Base-by-base conservation (phyloP, 2,329 filamentous ascomycete genomes). In the Zymoseptoria tritici region DNA sequence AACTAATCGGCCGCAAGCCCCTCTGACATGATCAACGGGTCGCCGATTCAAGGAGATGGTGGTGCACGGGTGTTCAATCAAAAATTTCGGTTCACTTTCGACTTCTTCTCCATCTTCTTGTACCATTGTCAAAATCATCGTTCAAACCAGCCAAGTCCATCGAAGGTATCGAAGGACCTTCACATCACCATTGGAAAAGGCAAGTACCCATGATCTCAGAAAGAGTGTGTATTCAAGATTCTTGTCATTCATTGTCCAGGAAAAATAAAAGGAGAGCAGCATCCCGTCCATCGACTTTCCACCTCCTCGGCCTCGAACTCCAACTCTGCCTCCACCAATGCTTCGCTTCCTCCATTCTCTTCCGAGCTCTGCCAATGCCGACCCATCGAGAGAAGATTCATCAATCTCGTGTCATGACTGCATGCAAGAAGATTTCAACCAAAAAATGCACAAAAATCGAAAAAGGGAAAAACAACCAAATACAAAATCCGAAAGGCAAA, bases 351-450 rank as follows among this genome's bases (percentile, higher is more conserved):
- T 5, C 36, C 55, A 36, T 54, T 51, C 46, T 51, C 26, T 57
- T 52, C 54, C 53, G 52, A 55, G 29, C 46, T 60, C 26, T 52
- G 19, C 31, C 49, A 26, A 55, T 53, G 55, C 22, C 52, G 22
- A 19, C 52, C 22, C 11, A 53, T 29, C 52, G 19, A 53, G 29
- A 26, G 52, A 22, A 53, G 11, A 53, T 53, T 53, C 52, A 49
- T 62, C 53, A 60, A 59, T 49, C 54, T 63, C 60, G 58, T 52
- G 53, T 57, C 60, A 57, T 60, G 55, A 52, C 52, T 56, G 49
- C 60, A 54, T 62, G 60, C 55, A 59, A 62, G 59, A 63, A 46
- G 13, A 46, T n/a, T 46, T 16, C 11, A n/a, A 16, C 36, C 36
- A 46, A 46, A 46, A 57, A 61, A 49, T 49, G 26, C 26, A 42